Evolutionary conservation across 257 asterid genomes (phyloP).

Genomic region (Apocynum venetum): DNA sequence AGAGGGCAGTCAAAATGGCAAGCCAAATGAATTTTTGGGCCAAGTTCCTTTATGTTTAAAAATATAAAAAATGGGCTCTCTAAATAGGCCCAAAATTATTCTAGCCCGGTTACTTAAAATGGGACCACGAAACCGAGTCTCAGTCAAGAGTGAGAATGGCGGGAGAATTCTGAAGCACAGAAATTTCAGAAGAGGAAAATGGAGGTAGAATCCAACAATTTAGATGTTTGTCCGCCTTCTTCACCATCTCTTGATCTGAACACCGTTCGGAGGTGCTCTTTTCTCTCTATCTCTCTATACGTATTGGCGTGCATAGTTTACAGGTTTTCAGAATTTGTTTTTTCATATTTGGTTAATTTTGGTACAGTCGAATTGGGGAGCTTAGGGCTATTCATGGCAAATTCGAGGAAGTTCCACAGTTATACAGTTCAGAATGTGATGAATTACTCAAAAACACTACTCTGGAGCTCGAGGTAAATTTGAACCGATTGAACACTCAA

Average conservation of each 20-base stretch:
- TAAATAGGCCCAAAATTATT: no score
- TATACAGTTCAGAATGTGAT: slow-evolving; percentile 31
- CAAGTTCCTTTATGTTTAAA: no score
- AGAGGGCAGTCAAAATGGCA: no score
- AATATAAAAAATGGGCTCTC: no score
- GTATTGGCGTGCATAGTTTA: neutral
- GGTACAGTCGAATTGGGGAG: slow-evolving; percentile 51
- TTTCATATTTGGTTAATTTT: neutral
- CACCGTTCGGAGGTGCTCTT: neutral
- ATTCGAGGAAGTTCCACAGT: neutral
- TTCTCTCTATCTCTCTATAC: neutral
- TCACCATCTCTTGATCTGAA: neutral
- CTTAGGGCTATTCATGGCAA: slow-evolving; percentile 36
- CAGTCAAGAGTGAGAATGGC: neutral
- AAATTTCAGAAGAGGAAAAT: neutral
- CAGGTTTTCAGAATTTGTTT: neutral
- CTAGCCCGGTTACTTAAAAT: no score
- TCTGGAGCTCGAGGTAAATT: slow-evolving; percentile 49
- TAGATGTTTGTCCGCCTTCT: neutral
- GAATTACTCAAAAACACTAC: slow-evolving; percentile 21
- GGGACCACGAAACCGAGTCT: neutral
- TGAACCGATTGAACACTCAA: neutral
- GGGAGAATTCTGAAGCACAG: neutral
- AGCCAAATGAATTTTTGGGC: no score
- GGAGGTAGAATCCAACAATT: neutral